Evolutionary conservation across 2,329 filamentous ascomycete genomes (phyloP).

Genomic region (Fusarium concolor): DNA sequence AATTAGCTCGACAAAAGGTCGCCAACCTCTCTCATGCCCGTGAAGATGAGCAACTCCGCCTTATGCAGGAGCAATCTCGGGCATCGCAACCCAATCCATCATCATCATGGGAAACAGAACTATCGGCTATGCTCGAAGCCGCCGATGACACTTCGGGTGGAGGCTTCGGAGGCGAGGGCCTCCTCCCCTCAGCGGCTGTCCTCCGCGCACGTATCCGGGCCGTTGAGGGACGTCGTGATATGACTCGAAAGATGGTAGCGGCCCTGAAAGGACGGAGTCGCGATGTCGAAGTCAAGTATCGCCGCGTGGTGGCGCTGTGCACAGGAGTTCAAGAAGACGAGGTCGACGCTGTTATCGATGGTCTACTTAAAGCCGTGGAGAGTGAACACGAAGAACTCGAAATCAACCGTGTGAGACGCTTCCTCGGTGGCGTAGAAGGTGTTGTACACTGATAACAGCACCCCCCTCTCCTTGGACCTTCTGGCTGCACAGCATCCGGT

Average conservation of each 20-base stretch:
- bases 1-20: conserved; percentile 77
- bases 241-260: conserved; percentile 74
- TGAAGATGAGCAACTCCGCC: conserved; percentile 72
- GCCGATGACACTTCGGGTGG: conserved; percentile 53
- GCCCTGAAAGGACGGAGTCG: conserved; percentile 81
- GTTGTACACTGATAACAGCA: conserved; percentile 56
- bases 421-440: conserved; percentile 81
- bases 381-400: conserved; percentile 84
- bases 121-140: conserved; percentile 60
- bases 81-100: conserved; percentile 59
- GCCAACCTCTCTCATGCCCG: conserved; percentile 80
- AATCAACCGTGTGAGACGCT: conserved; percentile 80
- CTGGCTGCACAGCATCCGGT: conserved; percentile 1
- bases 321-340: conserved; percentile 81
- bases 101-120: conserved; percentile 66
- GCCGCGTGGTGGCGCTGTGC: conserved; percentile 87
- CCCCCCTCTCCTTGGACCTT: not conserved
- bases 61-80: conserved; percentile 56
- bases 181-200: conserved; percentile 69
- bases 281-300: conserved; percentile 88
- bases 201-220: conserved; percentile 77
- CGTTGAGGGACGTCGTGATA: conserved; percentile 75
- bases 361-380: conserved; percentile 86
- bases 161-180: conserved; percentile 53
- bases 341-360: conserved; percentile 83